These are phyloP conservation scores for Ogataea hybrid DNA, from an alignment of 1,139 yeast species.

Conservation along the genomic window DNA sequence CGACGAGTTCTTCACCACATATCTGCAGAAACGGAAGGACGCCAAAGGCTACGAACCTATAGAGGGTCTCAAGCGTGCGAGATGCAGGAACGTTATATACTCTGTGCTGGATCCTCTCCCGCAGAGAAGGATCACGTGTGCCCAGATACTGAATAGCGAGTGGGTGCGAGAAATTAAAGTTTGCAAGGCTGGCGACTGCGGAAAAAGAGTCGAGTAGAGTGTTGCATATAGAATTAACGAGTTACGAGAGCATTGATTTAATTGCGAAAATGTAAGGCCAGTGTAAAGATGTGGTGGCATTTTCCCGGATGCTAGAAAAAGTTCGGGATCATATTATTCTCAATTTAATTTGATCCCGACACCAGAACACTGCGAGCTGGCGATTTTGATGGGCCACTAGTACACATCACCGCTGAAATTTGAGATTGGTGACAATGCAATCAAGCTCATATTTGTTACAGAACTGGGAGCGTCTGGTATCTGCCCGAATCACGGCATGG, in stretches of 20 bases:
- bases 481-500: conserved; percentile 15
- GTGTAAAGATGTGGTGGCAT: neutral
- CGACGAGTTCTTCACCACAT: conserved; percentile 77
- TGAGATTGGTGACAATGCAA: conserved; percentile 1
- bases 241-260: conserved; percentile 2
- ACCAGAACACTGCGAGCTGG: neutral
- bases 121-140: conserved; percentile 78
- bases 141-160: conserved; percentile 85
- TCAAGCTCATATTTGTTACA: conserved; percentile 1
- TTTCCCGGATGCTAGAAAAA: neutral
- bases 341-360: neutral
- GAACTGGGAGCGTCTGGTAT: conserved; percentile 8
- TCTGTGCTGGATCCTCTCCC: conserved; percentile 92
- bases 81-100: conserved; percentile 89
- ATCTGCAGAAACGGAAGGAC: conserved; percentile 72
- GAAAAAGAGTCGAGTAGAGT: conserved; percentile 3
- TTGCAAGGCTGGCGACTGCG: conserved; percentile 54
- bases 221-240: conserved; percentile 5
- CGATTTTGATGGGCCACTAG: neutral
- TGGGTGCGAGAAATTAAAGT: conserved; percentile 91
- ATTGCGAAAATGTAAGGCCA: neutral
- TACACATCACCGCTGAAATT: neutral
- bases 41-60: conserved; percentile 90
- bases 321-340: neutral
- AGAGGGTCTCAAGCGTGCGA: conserved; percentile 73